Evolutionary conservation across 306 rosid genomes (phyloP), one percentile per base, ranked within the genome.

Genomic region (Acmispon strigosus): DNA sequence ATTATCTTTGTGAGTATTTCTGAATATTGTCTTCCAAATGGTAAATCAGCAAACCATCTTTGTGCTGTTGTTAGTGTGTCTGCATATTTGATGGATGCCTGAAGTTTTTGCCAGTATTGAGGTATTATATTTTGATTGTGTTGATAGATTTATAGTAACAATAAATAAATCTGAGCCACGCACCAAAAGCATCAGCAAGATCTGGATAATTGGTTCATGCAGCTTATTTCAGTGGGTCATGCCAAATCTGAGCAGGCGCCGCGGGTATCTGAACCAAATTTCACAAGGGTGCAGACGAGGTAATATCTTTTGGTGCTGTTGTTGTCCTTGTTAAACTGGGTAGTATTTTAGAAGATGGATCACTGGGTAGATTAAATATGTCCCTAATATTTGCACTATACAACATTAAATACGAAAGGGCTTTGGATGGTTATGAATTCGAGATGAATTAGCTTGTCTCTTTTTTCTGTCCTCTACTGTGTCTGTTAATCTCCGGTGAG

Each of bases 391-490:
- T 1, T 49, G 60, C 60, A 32, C 50, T 48, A 66, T 7, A 66
- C 55, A 19, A 50, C 18, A 14, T 17, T 17, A 50, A 34, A 66
- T 27, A 53, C 56, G 62, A 72, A 19, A 20, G 27, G 54, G 45
- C 32, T 19, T 54, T 29, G 17, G 32, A 27, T 27, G n/a, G n/a
- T 27, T 27, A 27, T 27, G 32, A 27, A 27, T 27, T 27, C 4
- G 61, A 17, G 66, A 63, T 19, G 62, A 58, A 47, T 39, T 34
- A 14, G 61, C 53, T 54, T 80, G n/a, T n/a, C n/a, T 59, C 71
- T 74, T 20, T 79, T 86, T 55, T 75, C 44, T 83, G 57, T 77
- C 82, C 8, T 52, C 73, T 17, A 50, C 82, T 69, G n/a, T n/a
- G n/a, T n/a, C n/a, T n/a, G n/a, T n/a, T n/a, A n/a, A n/a, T n/a